These are phyloP conservation scores for Neurospora sp. DNA, from an alignment of 495 filamentous ascomycete genomes.

Conservation along the genomic window DNA sequence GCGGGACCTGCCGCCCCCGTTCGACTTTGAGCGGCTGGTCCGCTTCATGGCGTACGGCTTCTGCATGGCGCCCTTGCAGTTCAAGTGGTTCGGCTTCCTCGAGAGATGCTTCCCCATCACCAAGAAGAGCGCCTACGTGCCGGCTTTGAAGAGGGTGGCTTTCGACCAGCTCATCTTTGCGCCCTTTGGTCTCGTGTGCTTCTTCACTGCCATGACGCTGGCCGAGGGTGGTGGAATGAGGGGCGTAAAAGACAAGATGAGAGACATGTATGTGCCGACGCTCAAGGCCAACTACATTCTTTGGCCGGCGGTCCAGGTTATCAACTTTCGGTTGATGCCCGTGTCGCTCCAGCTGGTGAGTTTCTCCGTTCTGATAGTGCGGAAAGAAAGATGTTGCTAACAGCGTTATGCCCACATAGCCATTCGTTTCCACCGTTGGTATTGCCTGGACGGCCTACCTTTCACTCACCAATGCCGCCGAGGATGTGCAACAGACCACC, in stretches of 20 bases:
- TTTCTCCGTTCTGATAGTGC: constrained; percentile 7
- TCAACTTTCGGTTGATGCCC: constrained; percentile 94
- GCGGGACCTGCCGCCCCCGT: constrained; percentile 58
- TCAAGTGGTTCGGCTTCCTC: constrained; percentile 90
- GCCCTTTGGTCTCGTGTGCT: constrained; percentile 76
- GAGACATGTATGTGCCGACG: constrained; percentile 85
- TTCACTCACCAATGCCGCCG: constrained; percentile 83
- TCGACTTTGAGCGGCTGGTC: constrained; percentile 89
- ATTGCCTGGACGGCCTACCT: constrained; percentile 99
- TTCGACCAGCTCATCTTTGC: constrained; percentile 96
- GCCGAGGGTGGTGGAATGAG: constrained; percentile 85
- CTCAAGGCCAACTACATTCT: constrained; percentile 94
- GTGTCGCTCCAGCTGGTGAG: constrained; percentile 95
- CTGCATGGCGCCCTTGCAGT: constrained; percentile 91
- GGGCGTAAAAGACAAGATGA: constrained; percentile 73
- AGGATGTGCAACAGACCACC: constrained; percentile 36
- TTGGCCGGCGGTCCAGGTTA: constrained; percentile 91
- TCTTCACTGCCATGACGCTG: constrained; percentile 95
- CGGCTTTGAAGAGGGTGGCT: constrained; percentile 79
- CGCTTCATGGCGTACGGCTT: constrained; percentile 96
- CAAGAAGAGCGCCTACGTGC: constrained; percentile 59
- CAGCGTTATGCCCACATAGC: constrained; percentile 40
- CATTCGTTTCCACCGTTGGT: constrained; percentile 91
- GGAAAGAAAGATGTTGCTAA: not conserved
- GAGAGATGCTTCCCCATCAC: constrained; percentile 76